A percentile compares a stretch with the other conserved stretches of the same genome.
These are phyloP conservation scores for Yamadazyma laniorum DNA, from an alignment of 805 yeast species.

Conservation along the genomic window DNA sequence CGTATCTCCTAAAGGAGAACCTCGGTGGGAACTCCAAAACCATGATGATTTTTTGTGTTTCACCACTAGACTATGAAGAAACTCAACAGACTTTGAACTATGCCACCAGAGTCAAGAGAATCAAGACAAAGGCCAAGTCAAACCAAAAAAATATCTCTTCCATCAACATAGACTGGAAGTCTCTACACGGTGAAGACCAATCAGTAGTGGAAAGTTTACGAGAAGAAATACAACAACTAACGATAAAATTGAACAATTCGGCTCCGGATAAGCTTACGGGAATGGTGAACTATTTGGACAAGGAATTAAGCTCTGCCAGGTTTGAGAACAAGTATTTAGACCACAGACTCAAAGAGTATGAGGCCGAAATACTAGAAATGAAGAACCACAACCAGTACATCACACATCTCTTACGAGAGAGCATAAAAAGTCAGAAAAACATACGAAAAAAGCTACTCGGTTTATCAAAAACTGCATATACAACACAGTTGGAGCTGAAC, in stretches of 20 bases:
- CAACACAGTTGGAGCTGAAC: conserved; percentile 2
- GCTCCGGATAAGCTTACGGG: conserved; percentile 20
- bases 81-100: conserved; percentile 72
- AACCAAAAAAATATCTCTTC: conserved; percentile 28
- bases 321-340: conserved; percentile 36
- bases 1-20: conserved; percentile 73
- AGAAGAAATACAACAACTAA: conserved; percentile 31
- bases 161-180: conserved; percentile 33
- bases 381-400: conserved; percentile 12
- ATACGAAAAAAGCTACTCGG: background rate
- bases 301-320: conserved; percentile 25
- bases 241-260: conserved; percentile 18
- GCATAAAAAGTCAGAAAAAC: background rate
- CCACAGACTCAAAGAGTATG: conserved; percentile 7
- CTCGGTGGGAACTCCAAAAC: conserved; percentile 88
- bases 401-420: conserved; percentile 1
- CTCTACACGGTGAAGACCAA: conserved; percentile 24
- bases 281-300: conserved; percentile 31
- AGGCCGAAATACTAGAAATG: conserved; percentile 10
- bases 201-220: conserved; percentile 25
- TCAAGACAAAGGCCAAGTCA: conserved; percentile 58
- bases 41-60: conserved; percentile 80
- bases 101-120: conserved; percentile 72
- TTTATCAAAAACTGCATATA: background rate
- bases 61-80: conserved; percentile 79